phyloP scores from a whole-genome alignment of 768 basidiomycete species.

The Lactarius trivialis region DNA sequence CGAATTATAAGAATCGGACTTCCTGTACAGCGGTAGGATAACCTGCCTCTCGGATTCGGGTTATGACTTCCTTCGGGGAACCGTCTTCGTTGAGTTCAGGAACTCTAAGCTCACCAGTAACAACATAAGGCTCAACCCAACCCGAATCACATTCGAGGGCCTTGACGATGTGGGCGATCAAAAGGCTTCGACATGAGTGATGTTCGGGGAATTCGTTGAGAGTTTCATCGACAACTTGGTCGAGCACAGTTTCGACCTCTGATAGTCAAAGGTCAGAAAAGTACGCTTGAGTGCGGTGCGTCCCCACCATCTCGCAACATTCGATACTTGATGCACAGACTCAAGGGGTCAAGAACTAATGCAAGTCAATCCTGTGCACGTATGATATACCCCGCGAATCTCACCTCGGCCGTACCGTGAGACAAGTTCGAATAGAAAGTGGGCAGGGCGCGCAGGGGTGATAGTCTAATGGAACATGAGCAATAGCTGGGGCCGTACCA shows the following conservation, averaged over 20 bases:
- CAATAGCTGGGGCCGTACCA: neutral
- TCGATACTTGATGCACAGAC: conserved; percentile 65
- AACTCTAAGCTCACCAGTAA: conserved; percentile 63
- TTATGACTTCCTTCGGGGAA: conserved; percentile 26
- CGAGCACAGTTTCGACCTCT: conserved; percentile 68
- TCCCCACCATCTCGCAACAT: conserved; percentile 72
- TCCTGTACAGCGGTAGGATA: conserved; percentile 28
- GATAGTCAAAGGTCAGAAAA: conserved; percentile 1
- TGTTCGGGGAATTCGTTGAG: conserved; percentile 33
- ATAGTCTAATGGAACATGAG: conserved; percentile 47
- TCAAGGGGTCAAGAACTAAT: conserved; percentile 56
- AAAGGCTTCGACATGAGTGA: conserved; percentile 34
- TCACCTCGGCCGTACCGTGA: conserved; percentile 56
- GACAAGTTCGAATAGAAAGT: conserved; percentile 77
- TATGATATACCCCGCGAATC: conserved; percentile 16
- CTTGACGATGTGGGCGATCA: conserved; percentile 47
- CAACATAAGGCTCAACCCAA: conserved; percentile 66
- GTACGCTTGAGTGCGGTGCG: neutral
- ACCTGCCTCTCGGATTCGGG: conserved; percentile 32
- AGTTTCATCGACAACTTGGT: conserved; percentile 40
- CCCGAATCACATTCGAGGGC: conserved; percentile 53
- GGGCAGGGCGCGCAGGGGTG: conserved; percentile 65
- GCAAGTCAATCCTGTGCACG: neutral
- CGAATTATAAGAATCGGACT: conserved; percentile 20
- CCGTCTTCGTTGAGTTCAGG: conserved; percentile 36